Evolutionary conservation across 352 stramenopile genomes (phyloP).

Genomic region (Pythium utonaiense): DNA sequence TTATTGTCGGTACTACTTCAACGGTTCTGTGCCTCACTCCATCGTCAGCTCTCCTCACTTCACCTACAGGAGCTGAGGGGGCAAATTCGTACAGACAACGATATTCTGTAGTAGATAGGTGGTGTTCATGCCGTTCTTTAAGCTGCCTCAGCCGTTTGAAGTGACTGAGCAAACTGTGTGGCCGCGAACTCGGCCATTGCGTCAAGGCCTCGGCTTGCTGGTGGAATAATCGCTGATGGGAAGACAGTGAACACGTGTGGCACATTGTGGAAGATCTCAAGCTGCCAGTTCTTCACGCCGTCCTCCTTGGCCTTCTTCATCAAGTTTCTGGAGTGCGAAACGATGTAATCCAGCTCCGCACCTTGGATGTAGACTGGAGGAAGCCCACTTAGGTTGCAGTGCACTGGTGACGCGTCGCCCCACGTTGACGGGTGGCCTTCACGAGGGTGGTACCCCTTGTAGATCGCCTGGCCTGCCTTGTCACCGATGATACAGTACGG

Average conservation of each 20-base stretch:
- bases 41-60: no score
- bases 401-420: slow-evolving; percentile 10
- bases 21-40: no score
- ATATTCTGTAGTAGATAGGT: no score
- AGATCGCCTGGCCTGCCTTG: slow-evolving; percentile 4
- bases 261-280: slow-evolving; percentile 15
- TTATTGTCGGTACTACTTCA: no score
- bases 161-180: slow-evolving; percentile 5
- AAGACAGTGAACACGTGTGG: slow-evolving; percentile 22
- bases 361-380: slow-evolving; percentile 22
- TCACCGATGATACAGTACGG: slow-evolving; percentile 6
- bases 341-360: slow-evolving; percentile 10
- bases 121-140: background rate
- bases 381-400: slow-evolving; percentile 11
- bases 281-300: slow-evolving; percentile 8
- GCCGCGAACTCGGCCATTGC: slow-evolving; percentile 13
- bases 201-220: slow-evolving; percentile 3
- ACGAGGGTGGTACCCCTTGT: background rate
- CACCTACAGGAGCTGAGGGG: no score
- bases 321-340: background rate
- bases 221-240: slow-evolving; percentile 7
- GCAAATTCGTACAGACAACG: no score
- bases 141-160: background rate
- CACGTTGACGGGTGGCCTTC: slow-evolving; percentile 3
- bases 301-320: slow-evolving; percentile 4